A percentile compares a stretch with the other conserved stretches of the same genome.
Conservation (phyloP, 441 rosid species). For the Cnidoscolus chayamansa region DNA sequence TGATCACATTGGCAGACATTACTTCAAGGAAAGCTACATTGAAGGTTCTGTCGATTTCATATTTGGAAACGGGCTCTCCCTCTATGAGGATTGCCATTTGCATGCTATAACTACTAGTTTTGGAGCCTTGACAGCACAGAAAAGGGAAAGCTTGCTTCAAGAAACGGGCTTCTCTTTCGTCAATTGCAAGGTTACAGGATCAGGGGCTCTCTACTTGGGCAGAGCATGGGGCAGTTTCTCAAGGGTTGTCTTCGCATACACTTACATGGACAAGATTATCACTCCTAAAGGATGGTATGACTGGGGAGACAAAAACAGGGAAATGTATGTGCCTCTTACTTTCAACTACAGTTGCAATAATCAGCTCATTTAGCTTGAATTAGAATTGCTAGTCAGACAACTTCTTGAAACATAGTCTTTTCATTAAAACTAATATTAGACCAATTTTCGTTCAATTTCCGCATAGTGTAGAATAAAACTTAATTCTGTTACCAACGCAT, state of each 20-base stretch:
- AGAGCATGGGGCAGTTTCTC: conserved; percentile 70
- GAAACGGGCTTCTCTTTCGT: conserved; percentile 60
- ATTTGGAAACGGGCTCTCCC: conserved; percentile 51
- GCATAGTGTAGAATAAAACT: background rate
- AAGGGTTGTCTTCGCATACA: conserved; percentile 48
- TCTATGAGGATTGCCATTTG: conserved; percentile 43
- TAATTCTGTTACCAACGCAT: background rate
- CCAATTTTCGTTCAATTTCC: background rate
- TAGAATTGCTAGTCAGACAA: background rate
- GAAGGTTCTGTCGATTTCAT: conserved; percentile 56
- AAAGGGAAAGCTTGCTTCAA: conserved; percentile 47
- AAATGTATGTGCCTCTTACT: conserved; percentile 28
- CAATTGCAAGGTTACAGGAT: conserved; percentile 56
- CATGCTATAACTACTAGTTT: conserved; percentile 40
- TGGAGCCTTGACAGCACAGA: conserved; percentile 57
- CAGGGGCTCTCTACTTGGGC: conserved; percentile 51
- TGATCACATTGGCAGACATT: conserved; percentile 52
- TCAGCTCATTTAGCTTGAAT: background rate
- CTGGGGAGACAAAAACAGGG: conserved; percentile 56
- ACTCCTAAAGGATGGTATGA: conserved; percentile 53
- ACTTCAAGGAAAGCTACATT: conserved; percentile 43
- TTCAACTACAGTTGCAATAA: background rate
- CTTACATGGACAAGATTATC: conserved; percentile 54
- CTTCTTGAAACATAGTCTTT: background rate
- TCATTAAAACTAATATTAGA: background rate